Base-by-base conservation (phyloP, 2,329 filamentous ascomycete genomes). In the Alternaria arbusti region DNA sequence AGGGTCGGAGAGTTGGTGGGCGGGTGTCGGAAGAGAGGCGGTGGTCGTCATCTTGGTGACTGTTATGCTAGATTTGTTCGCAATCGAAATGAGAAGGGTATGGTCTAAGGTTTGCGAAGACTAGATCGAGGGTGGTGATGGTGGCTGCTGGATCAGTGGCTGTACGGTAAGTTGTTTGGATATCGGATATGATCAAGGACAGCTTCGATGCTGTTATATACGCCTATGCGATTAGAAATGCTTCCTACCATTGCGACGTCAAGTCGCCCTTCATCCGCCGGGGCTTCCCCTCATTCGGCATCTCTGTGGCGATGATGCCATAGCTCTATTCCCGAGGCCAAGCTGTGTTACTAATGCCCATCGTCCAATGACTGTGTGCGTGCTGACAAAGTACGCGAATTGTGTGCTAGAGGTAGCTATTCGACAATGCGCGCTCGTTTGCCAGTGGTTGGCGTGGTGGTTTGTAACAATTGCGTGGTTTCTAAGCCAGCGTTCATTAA, bases 41-140 rank as follows among this genome's bases (percentile, higher is more conserved):
- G 82, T 78, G 60, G 82, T 79, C 75, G 83, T 82, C 75, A 78
- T 82, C 36, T 77, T 85, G 63, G 13, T 40, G 15, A 32, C 28
- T 17, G 9, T 2, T 17, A 11, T 13, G 30, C 20, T 40, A 17
- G 20, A 8, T 8, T 12, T 1, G 30, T 17, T 52, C 28, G 49
- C 49, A 52, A 4, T 52, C 9, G 49, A 2, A 36, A 5, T 40
- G 9, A 3, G 23, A 8, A 40, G 22, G 10, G 20, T 52, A 25
- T 22, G 4, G 13, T 52, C 17, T 17, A 51, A 32, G 15, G 13
- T 20, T 36, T 13, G 28, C 49, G 12, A 36, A 3, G 11, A 2
- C 17, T 23, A 1, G 30, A 56, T 46, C 13, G 28, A 46, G 28
- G 8, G 32, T 4, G 32, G 23, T 36, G 20, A 36, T 55, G 43